phyloP scores from a whole-genome alignment of 352 stramenopile genomes.

The Globisporangium lucens region DNA sequence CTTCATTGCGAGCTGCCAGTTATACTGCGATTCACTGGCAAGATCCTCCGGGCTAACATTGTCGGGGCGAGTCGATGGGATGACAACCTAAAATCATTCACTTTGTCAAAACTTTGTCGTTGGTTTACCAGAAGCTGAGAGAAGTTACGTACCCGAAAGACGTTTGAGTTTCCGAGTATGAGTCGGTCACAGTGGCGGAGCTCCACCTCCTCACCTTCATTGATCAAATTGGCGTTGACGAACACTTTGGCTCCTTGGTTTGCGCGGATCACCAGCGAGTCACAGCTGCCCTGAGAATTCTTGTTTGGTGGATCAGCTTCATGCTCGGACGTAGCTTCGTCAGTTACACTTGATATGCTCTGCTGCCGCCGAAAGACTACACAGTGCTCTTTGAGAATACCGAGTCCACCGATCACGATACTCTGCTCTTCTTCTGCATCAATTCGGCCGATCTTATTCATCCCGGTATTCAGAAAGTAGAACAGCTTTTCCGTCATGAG shows the following conservation, averaged over 20 bases:
- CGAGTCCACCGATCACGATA: constrained; percentile 76
- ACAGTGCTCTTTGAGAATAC: constrained; percentile 78
- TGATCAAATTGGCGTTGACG: constrained; percentile 62
- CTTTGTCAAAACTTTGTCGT: not conserved
- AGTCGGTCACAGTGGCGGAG: constrained; percentile 69
- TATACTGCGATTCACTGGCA: constrained; percentile 46
- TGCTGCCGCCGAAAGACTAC: constrained; percentile 27
- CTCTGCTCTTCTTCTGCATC: constrained; percentile 67
- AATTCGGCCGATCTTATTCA: constrained; percentile 61
- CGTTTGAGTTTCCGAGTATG: constrained; percentile 73
- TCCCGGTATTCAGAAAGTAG: constrained; percentile 65
- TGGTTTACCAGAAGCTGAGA: not conserved
- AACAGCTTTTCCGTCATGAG: constrained; percentile 82
- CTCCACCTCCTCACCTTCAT: constrained; percentile 26
- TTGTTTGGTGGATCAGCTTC: not conserved
- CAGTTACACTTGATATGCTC: not conserved
- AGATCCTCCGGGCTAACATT: constrained; percentile 29
- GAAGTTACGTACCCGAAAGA: constrained; percentile 49
- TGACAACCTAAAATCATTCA: constrained; percentile 34
- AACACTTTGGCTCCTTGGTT: constrained; percentile 54
- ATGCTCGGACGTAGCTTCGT: not conserved
- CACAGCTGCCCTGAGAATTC: not conserved
- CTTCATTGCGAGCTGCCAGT: constrained; percentile 79
- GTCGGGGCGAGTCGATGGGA: constrained; percentile 36
- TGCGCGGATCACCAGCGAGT: constrained; percentile 31